Base-by-base conservation (phyloP, 2,329 filamentous ascomycete species). In the Trichoderma harzianum region DNA sequence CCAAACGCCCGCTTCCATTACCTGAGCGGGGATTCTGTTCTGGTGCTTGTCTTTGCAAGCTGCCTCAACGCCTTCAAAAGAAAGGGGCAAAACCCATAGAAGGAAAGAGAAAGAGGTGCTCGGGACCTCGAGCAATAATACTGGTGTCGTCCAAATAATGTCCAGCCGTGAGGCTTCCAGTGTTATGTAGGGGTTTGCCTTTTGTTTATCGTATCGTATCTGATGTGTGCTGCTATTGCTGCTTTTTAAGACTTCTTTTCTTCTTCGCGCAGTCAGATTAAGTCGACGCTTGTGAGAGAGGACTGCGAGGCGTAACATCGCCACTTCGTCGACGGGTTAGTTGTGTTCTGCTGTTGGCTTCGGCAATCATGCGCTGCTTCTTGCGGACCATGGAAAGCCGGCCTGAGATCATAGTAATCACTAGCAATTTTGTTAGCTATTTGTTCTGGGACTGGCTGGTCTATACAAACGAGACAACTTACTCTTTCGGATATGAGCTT, bases 401-500 rank as follows among this genome's bases (percentile, higher is more conserved):
- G n/a, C 81, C 80, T 28, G 83, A 85, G 74, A 91, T 88, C 89
- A 91, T 91, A 69, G 85, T 82, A 72, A 91, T 89, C 84, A 91
- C 89, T 90, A 58, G 18, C 5, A 21, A 16, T 4, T 1, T 16
- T 16, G 68, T 72, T 63, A 72, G 57, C 43, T 16, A 7, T 7
- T 7, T 21, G 43, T 51, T 71, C 71, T 26, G 21, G 16, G 10
- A 61, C 21, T 5, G 16, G 16, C 47, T 24, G 32, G 21, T 21
- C 8, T 24, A 16, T 12, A 14, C 11, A 8, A 12, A 21, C 10
- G 24, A 24, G 61, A 14, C 14, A 30, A 80, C 89, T 84, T 85
- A 94, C 92, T 89, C 80, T 91, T 93, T 76, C 91, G 84, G 69
- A 95, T 90, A 68, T 90, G 88, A 77, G 91, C 88, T 77, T 92